phyloP scores from a whole-genome alignment of 768 basidiomycete genomes.

The Atractiella rhizophila region DNA sequence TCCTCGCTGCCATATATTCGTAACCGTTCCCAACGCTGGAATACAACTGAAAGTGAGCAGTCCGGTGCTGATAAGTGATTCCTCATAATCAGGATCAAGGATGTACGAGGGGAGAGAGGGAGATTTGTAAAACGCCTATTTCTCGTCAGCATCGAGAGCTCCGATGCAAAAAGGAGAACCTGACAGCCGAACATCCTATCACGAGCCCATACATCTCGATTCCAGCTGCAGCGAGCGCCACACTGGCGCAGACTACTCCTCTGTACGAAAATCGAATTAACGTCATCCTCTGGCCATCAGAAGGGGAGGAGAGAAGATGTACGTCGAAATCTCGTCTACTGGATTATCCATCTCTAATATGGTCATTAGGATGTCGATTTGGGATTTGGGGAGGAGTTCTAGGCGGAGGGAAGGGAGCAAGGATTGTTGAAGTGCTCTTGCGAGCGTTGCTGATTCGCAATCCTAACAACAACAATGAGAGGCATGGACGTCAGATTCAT shows the following conservation, averaged over 20 bases:
- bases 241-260: slow-evolving; percentile 61
- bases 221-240: slow-evolving; percentile 76
- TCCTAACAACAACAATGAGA: slow-evolving; percentile 32
- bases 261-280: slow-evolving; percentile 17
- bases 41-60: slow-evolving; percentile 59
- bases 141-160: not conserved
- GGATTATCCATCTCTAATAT: slow-evolving; percentile 22
- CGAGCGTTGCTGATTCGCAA: slow-evolving; percentile 69
- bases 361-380: slow-evolving; percentile 69
- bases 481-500: not conserved
- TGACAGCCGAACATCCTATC: slow-evolving; percentile 51
- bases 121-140: slow-evolving; percentile 25
- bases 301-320: not conserved
- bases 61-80: slow-evolving; percentile 34
- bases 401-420: slow-evolving; percentile 59
- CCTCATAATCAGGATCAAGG: slow-evolving; percentile 57
- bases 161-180: slow-evolving; percentile 16
- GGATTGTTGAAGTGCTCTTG: slow-evolving; percentile 60
- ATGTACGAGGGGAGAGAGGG: slow-evolving; percentile 33
- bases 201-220: slow-evolving; percentile 77
- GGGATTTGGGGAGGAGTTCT: slow-evolving; percentile 77
- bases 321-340: not conserved
- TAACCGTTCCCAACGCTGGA: slow-evolving; percentile 61
- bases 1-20: no score
- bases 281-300: not conserved